Base-by-base conservation (phyloP, 225 moss, liverwort and hornwort species). In the Takakia lepidozioides region DNA sequence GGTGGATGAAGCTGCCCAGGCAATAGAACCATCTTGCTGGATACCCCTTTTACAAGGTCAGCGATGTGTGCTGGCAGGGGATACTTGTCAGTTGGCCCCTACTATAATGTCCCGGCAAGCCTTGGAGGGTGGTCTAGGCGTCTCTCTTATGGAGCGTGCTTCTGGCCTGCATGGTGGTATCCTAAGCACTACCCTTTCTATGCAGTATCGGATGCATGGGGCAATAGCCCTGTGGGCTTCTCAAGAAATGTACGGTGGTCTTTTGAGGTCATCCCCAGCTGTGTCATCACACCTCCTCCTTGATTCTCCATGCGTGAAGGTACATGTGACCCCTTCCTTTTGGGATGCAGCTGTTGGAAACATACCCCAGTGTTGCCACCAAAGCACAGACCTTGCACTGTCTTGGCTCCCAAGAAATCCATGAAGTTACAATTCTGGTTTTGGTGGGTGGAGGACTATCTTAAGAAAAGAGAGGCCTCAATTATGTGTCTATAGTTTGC, bases 21-120 rank as follows among this genome's bases (percentile, higher is more conserved):
- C 93, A 21, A 95, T 90, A 24, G 93, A 95, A 50, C 93, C 93
- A 28, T 89, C 89, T 10, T 95, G 79, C 68, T 95, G 93, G 93
- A 87, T 95, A 65, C 93, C 93, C 59, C 61, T 89, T 15, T 59
- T 90, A 38, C 86, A 84, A 40, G 93, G 89, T 30, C 81, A 25
- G 50, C 82, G 93, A 32, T 82, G 84, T 45, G 59, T 95, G 39
- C 66, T 90, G 34, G 70, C 93, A 15, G 93, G 93, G 3, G 93
- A 95, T 64, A 79, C 70, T 16, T 65, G 82, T 57, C 93, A 95
- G 56, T 51, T 95, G 19, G 93, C 93, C 1, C 86, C 93, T 9
- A 89, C 89, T 17, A 78, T 90, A 45, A 79, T 95, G 58, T 95
- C 93, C 2, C 81, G 93, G 25, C 67, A 70, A 61, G 93, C 93